Percentiles rank a stretch among this genome's conserved stretches.
phyloP scores from a whole-genome alignment of 2,329 filamentous ascomycete species.

The Trichoderma polysporum region DNA sequence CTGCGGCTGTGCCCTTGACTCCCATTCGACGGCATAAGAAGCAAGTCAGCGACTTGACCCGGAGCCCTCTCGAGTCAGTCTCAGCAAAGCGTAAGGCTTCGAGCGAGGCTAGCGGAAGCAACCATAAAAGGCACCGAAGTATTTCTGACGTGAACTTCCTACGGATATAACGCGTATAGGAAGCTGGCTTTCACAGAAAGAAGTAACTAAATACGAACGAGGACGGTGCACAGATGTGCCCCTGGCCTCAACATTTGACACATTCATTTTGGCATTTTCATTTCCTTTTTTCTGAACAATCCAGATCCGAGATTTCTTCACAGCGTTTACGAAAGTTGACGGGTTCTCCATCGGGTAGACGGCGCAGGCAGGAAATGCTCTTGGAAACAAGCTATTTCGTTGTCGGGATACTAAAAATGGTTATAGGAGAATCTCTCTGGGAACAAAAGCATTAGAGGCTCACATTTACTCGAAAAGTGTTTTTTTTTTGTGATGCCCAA shows the following conservation, averaged over 20 bases:
- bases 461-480: constrained; percentile 18
- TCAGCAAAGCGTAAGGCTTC: constrained; percentile 58
- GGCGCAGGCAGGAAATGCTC: constrained; percentile 15
- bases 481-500: constrained; percentile 8
- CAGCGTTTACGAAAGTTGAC: constrained; percentile 5
- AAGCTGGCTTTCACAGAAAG: not conserved
- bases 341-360: constrained; percentile 12
- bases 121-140: constrained; percentile 59
- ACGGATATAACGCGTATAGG: constrained; percentile 39
- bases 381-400: constrained; percentile 17
- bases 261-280: constrained; percentile 13
- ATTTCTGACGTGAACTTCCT: constrained; percentile 56
- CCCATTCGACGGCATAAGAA: constrained; percentile 61
- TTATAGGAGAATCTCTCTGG: constrained; percentile 17
- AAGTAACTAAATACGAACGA: constrained; percentile 40
- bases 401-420: constrained; percentile 19
- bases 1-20: constrained; percentile 66
- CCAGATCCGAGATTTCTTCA: constrained; percentile 4
- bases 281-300: not conserved
- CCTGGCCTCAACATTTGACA: constrained; percentile 38
- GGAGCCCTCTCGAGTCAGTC: constrained; percentile 50
- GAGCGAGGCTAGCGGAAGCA: constrained; percentile 37
- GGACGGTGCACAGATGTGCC: constrained; percentile 45
- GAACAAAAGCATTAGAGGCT: constrained; percentile 20
- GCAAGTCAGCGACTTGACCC: constrained; percentile 43